Conservation (phyloP, 768 basidiomycete genomes). For the Cyclocybe cylindracea region DNA sequence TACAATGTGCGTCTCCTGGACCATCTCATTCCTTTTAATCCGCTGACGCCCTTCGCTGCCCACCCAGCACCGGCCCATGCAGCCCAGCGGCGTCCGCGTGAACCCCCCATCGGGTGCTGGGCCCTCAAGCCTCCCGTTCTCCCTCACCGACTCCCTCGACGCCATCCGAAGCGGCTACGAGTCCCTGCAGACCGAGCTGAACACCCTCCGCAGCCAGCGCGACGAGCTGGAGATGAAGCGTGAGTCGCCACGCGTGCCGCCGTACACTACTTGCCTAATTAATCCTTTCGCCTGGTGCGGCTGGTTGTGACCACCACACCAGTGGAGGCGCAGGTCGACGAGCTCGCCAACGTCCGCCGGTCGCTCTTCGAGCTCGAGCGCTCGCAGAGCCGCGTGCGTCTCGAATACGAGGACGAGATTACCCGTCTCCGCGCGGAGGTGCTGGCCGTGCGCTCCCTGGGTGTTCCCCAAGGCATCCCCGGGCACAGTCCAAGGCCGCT, state of each 20-base stretch:
- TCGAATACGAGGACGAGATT: slow-evolving; percentile 78
- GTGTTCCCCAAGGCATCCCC: background rate
- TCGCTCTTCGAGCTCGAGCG: slow-evolving; percentile 81
- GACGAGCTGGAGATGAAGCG: slow-evolving; percentile 85
- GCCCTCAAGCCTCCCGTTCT: slow-evolving; percentile 40
- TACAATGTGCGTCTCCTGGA: slow-evolving; percentile 24
- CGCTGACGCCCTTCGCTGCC: background rate
- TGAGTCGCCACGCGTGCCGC: slow-evolving; percentile 33
- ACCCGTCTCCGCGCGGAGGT: slow-evolving; percentile 57
- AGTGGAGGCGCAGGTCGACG: slow-evolving; percentile 77
- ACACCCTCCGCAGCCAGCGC: slow-evolving; percentile 61
- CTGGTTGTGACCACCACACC: background rate
- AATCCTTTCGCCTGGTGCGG: too few relatives aligned
- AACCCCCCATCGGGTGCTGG: slow-evolving; percentile 34
- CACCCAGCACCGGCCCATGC: slow-evolving; percentile 47
- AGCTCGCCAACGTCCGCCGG: slow-evolving; percentile 77
- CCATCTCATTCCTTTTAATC: background rate
- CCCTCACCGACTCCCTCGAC: slow-evolving; percentile 63
- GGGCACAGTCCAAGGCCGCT: background rate
- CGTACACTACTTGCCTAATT: slow-evolving; percentile 3
- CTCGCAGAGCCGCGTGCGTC: slow-evolving; percentile 71
- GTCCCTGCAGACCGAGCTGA: slow-evolving; percentile 59
- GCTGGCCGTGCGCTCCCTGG: slow-evolving; percentile 23
- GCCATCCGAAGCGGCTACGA: slow-evolving; percentile 82
- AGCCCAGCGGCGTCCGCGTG: slow-evolving; percentile 40